Percentiles rank a stretch among this genome's conserved stretches.
These are phyloP conservation scores for Fusarium papillatum DNA, from an alignment of 2,329 filamentous ascomycete genomes.

Conservation along the genomic window DNA sequence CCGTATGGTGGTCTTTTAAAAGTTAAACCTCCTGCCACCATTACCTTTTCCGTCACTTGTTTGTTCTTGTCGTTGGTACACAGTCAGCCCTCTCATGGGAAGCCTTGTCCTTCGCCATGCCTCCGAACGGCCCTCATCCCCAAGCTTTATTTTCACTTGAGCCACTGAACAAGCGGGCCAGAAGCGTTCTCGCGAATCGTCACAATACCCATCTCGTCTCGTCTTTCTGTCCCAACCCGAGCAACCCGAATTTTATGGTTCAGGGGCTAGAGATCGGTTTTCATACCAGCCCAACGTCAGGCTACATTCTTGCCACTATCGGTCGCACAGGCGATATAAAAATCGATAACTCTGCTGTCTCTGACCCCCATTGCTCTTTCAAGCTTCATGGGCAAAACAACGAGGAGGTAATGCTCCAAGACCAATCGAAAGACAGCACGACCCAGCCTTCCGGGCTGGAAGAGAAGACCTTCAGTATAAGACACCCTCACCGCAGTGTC, in stretches of 20 bases:
- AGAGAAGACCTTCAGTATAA: too few relatives aligned
- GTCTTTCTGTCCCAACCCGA: neutral
- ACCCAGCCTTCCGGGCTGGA: neutral
- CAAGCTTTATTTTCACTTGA: neutral
- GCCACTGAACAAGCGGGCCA: neutral
- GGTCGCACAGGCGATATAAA: neutral
- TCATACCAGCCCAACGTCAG: neutral
- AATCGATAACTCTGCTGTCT: neutral
- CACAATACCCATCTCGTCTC: neutral
- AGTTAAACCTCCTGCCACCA: neutral
- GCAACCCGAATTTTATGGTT: neutral
- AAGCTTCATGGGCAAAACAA: too few relatives aligned
- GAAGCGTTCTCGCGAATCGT: fast-evolving
- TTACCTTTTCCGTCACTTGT: neutral
- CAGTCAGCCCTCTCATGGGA: neutral
- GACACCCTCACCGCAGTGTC: neutral
- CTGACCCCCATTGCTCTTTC: neutral
- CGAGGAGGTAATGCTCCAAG: neutral
- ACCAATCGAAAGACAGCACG: neutral
- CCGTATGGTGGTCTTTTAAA: neutral
- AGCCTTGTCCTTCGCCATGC: neutral
- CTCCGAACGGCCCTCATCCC: neutral
- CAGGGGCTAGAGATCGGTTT: neutral
- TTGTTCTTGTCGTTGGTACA: neutral
- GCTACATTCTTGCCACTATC: neutral